Conservation (phyloP, 345 rosid genomes). For the Clarkia xantiana region DNA sequence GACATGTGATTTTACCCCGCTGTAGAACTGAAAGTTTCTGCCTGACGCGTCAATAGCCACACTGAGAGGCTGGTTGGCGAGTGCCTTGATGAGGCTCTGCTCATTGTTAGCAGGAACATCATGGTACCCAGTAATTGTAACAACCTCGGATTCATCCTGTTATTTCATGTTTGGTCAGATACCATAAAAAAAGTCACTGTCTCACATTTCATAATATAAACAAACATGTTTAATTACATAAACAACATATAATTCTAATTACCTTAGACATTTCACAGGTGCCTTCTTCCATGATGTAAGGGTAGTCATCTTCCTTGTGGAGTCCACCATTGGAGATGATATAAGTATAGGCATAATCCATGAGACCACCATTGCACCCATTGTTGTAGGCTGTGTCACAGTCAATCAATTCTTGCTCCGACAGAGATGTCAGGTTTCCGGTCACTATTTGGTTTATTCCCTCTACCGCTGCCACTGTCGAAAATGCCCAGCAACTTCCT, state of each 20-base stretch:
- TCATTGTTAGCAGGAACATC: constrained; percentile 39
- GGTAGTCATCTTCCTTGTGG: background rate
- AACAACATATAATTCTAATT: background rate
- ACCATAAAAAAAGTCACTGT: too few species aligned
- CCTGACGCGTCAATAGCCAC: constrained; percentile 50
- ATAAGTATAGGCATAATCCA: too few species aligned
- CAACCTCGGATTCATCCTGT: constrained; percentile 28
- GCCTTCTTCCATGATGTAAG: background rate
- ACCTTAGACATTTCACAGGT: background rate
- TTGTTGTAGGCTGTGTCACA: too few species aligned
- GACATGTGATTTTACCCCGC: constrained; percentile 25
- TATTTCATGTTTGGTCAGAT: too few species aligned
- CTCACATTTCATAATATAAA: too few species aligned
- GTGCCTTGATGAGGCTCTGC: constrained; percentile 33
- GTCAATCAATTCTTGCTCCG: too few species aligned
- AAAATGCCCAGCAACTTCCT: background rate
- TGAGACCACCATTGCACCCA: too few species aligned
- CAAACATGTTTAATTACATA: too few species aligned
- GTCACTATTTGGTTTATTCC: too few species aligned
- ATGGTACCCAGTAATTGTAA: constrained; percentile 34
- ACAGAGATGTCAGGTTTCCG: too few species aligned
- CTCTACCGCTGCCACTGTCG: background rate
- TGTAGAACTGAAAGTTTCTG: constrained; percentile 49
- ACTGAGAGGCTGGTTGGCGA: constrained; percentile 43
- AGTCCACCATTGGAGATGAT: too few species aligned